Percentiles rank a stretch among this genome's conserved stretches.
Evolutionary conservation across 345 rosid genomes (phyloP).

Genomic region (Passiflora organensis): DNA sequence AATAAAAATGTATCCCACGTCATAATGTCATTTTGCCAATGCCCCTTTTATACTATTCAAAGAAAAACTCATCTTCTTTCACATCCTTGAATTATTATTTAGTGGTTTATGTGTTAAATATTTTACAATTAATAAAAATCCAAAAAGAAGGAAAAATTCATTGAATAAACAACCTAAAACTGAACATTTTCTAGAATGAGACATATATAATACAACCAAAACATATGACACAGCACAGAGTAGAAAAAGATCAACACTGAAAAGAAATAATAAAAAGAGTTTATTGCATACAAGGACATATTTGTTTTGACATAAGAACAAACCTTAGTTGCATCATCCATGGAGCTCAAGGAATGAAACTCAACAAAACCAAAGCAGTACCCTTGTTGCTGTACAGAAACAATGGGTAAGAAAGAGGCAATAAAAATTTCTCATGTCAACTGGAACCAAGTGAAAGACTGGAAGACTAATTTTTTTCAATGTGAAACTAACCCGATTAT

Average conservation of each 20-base stretch:
- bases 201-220: background rate
- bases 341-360: conserved; percentile 21
- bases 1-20: too few species aligned
- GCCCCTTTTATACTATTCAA: too few species aligned
- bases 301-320: background rate
- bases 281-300: background rate
- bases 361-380: conserved; percentile 31
- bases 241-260: background rate
- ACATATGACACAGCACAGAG: background rate
- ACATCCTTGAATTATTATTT: too few species aligned
- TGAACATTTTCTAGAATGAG: too few species aligned
- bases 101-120: too few species aligned
- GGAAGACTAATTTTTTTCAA: background rate
- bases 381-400: conserved; percentile 21
- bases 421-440: background rate
- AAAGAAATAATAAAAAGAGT: background rate
- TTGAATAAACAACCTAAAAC: background rate
- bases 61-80: too few species aligned
- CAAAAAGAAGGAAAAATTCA: background rate
- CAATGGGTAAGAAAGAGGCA: background rate
- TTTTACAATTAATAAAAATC: background rate
- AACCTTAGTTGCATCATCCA: conserved; percentile 24
- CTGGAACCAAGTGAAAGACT: background rate
- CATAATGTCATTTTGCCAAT: too few species aligned
- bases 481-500: conserved; percentile 15